A percentile compares a stretch with the other conserved stretches of the same genome.
These are phyloP conservation scores for Diospyros kaki DNA, from an alignment of 148 eudicot species.

Conservation along the genomic window DNA sequence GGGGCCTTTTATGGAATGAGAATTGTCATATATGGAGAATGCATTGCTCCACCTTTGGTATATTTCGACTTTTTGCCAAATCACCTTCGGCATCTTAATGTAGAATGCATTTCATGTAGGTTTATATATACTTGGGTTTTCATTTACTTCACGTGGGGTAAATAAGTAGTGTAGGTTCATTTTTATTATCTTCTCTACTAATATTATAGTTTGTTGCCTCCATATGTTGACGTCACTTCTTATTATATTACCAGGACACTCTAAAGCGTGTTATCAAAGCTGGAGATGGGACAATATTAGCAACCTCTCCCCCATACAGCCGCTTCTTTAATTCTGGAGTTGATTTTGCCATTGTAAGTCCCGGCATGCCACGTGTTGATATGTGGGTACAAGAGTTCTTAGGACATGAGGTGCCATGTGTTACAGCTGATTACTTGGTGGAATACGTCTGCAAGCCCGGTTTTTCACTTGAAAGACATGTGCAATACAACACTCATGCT, in stretches of 20 bases:
- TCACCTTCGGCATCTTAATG: no score
- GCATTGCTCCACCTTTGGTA: constrained; percentile 96
- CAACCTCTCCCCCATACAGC: constrained; percentile 94
- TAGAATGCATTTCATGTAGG: no score
- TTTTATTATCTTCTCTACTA: not conserved
- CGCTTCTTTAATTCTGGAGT: constrained; percentile 67
- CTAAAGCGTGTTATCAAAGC: constrained; percentile 89
- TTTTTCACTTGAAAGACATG: constrained; percentile 71
- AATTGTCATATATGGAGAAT: constrained; percentile 81
- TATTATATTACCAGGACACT: constrained; percentile 52
- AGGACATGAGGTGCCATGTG: constrained; percentile 75
- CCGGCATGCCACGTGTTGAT: constrained; percentile 86
- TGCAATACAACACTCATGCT: constrained; percentile 66
- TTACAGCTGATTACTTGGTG: constrained; percentile 80
- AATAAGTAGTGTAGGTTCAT: not conserved
- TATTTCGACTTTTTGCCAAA: not conserved
- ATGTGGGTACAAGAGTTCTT: constrained; percentile 91
- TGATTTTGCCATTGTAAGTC: constrained; percentile 83
- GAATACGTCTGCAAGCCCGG: constrained; percentile 94
- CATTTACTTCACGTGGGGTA: no score
- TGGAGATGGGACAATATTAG: constrained; percentile 90
- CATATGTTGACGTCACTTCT: no score
- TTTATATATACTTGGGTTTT: no score
- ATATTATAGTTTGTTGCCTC: not conserved
- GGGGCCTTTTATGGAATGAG: constrained; percentile 92